Base-by-base conservation (phyloP, 2,329 filamentous ascomycete genomes). In the Cytospora mali region DNA sequence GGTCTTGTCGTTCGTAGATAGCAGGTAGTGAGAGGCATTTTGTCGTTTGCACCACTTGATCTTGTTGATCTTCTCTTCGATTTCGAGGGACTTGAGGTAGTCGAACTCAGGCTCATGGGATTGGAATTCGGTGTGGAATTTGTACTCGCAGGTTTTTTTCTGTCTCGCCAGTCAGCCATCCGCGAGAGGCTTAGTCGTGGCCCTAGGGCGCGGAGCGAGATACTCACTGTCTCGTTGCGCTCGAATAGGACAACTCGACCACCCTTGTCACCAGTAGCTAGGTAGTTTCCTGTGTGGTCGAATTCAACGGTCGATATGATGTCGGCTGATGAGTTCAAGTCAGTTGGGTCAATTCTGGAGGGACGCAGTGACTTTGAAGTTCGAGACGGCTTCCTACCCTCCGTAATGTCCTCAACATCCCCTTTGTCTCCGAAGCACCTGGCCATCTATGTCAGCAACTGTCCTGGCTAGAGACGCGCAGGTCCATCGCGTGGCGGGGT, bases 111-210 rank as follows among this genome's bases (percentile, higher is more conserved):
- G 95, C 76, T 99, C 95, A 81, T 99, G 95, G 71, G 95, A 99
- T 81, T 99, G 95, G 73, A 99, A 99, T 75, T 99, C 95, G 76
- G 95, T 99, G 78, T 99, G 95, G 77, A 99, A 99, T 78, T 98
- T 99, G 85, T 99, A 99, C 79, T 99, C 95, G 86, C 95, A 99
- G 56, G 95, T 98, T 87, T 98, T 99, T 88, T 99, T 98, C 93
- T 97, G 74, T 66, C 49, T 55, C 50, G 42, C 51, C 52, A 55
- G 70, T 81, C 71, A 81, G 77, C 64, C 33, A n/a, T 50, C 48
- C 48, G 35, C 27, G 33, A 46, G 46, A 23, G 31, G 51, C 49
- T 35, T 39, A 56, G 48, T 33, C 53, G 49, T 21, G 23, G 50
- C 29, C 27, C 42, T 46, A 53, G 55, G 51, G 50, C 53, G 14